phyloP scores from a whole-genome alignment of 768 basidiomycete species.

The Rubroboletus pulcherrimus region DNA sequence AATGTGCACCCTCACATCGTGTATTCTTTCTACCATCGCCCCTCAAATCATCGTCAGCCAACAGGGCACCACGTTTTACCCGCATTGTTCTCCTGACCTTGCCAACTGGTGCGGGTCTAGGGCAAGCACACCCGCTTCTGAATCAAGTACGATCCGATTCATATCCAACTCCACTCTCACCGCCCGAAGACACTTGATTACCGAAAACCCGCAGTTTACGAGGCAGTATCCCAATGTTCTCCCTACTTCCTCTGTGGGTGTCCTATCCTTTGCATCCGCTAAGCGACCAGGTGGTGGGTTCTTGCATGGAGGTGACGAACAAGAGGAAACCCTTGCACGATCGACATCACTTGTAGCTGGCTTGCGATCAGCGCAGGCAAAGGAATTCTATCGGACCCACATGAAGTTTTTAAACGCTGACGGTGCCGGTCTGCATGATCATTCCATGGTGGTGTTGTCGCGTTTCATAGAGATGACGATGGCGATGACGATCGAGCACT shows the following conservation, averaged over 20 bases:
- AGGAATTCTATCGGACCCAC: constrained; percentile 41
- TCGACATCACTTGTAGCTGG: constrained; percentile 39
- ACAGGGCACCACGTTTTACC: constrained; percentile 39
- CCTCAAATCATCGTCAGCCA: constrained; percentile 34
- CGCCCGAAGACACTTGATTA: constrained; percentile 27
- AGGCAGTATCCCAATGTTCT: constrained; percentile 12
- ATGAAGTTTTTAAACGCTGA: constrained; percentile 31
- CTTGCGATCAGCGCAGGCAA: constrained; percentile 32
- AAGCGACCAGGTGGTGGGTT: constrained; percentile 45
- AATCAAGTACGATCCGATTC: constrained; percentile 29
- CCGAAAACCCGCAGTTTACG: constrained; percentile 10
- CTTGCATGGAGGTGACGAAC: constrained; percentile 42
- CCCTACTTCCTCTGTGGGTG: constrained; percentile 31
- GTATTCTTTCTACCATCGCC: constrained; percentile 29
- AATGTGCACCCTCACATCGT: not conserved
- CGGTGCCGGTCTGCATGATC: constrained; percentile 41
- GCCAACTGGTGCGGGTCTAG: constrained; percentile 33
- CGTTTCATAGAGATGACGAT: constrained; percentile 36
- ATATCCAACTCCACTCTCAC: constrained; percentile 26
- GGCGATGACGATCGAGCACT: constrained; percentile 9
- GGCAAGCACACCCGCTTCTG: not conserved
- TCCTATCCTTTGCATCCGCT: constrained; percentile 42
- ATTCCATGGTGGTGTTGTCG: constrained; percentile 43
- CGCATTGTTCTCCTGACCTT: constrained; percentile 34
- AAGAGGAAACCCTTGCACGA: constrained; percentile 43